These are phyloP conservation scores for Coemansia sp. DNA, from an alignment of 192 early-diverging fungal genomes.

Conservation along the genomic window DNA sequence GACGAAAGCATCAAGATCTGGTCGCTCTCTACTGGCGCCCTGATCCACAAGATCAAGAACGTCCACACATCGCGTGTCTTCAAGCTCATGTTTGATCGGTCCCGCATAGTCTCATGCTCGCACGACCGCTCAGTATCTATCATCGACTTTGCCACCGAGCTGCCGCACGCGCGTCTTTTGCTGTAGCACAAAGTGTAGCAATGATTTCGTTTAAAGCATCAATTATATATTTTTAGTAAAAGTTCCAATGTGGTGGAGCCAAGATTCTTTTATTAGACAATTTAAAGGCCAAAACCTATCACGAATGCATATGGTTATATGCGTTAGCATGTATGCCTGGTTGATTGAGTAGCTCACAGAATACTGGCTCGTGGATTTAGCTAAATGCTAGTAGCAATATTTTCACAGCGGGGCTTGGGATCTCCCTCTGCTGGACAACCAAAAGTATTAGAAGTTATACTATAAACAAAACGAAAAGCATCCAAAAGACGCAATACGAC, in stretches of 20 bases:
- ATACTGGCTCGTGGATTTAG: too few relatives aligned
- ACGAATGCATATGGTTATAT: too few relatives aligned
- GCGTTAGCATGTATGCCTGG: too few relatives aligned
- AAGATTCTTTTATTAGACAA: too few relatives aligned
- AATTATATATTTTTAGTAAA: too few relatives aligned
- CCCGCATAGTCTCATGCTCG: conserved; percentile 83
- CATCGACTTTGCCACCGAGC: conserved; percentile 40
- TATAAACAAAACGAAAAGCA: background rate
- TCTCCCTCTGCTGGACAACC: background rate
- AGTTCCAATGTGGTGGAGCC: too few relatives aligned
- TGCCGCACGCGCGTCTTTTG: conserved; percentile 34
- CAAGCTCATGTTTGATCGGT: conserved; percentile 78
- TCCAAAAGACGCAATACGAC: background rate
- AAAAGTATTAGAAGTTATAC: background rate
- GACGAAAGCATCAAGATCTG: conserved; percentile 88
- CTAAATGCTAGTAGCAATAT: too few relatives aligned
- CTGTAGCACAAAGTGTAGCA: background rate
- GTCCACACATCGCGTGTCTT: conserved; percentile 71
- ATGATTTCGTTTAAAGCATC: background rate
- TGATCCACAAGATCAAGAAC: conserved; percentile 59
- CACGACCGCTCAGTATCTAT: conserved; percentile 59
- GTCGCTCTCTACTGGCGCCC: conserved; percentile 68
- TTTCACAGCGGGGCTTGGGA: too few relatives aligned
- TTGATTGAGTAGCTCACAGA: too few relatives aligned
- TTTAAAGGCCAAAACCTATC: background rate